Evolutionary conservation across 1,139 yeast species (phyloP), one percentile per base, ranked within the genome.

Genomic region (Candida anutae): DNA sequence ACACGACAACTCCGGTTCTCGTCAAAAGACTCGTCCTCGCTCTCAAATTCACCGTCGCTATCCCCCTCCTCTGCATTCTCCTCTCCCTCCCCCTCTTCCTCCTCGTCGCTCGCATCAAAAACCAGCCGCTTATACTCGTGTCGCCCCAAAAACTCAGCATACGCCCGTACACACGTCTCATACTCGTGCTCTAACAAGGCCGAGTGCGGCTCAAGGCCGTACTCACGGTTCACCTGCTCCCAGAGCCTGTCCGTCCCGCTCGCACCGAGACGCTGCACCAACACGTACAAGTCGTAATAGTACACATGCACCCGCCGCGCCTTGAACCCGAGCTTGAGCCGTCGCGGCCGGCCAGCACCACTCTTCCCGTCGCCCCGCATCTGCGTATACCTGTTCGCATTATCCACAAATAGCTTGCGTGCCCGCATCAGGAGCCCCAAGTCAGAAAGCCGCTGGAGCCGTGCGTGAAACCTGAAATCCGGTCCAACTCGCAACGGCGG

Each of bases 371-470:
- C 6, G 6, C 16, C 8, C 6, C 14, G 12, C 72, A 74, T 71
- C 39, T 59, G 60, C 40, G 68, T 49, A 42, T 60, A 80, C 34
- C 83, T 68, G 35, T 71, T 69, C 36, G 79, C 50, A 38, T 76
- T 81, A 33, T 69, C 74, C 26, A 58, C 58, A 50, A 80, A 80
- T 42, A 74, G 74, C 34, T 67, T 58, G 29, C 88, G 55, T 21
- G 80, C 72, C 36, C 93, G 58, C 28, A 77, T 75, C 6, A 69
- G 51, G 12, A 81, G 49, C 14, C 80, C 78, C 43, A 81, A 56
- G 46, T 79, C 84, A 42, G 74, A 69, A 31, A 81, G 44, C 28
- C 63, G 68, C 45, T 81, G 90, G 15, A 76, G 49, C 31, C 90
- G 53, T 5, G 85, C 79, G 37, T 74, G 77, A 43, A 81, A 80